These are phyloP conservation scores for Craspedostauros australis DNA, from an alignment of 108 stramenopile genomes.

Conservation along the genomic window DNA sequence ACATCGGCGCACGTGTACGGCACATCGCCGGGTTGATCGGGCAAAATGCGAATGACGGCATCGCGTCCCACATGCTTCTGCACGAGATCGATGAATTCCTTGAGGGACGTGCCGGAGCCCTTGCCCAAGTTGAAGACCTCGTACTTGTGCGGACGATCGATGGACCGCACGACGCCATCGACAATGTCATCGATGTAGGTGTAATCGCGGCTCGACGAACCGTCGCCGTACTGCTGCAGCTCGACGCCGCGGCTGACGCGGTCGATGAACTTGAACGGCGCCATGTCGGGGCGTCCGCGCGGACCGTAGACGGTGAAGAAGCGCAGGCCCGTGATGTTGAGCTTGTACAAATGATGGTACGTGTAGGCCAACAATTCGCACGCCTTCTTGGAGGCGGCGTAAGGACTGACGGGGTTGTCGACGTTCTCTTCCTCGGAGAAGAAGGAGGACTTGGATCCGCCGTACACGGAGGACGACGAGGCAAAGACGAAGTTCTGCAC, in stretches of 20 bases:
- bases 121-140: conserved; percentile 97
- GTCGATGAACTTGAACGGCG: conserved; percentile 97
- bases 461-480: conserved; percentile 90
- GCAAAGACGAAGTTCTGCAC: conserved; percentile 97
- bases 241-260: conserved; percentile 86
- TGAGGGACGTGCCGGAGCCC: conserved; percentile 84
- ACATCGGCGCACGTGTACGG: conserved; percentile 97
- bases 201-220: conserved; percentile 89
- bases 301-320: conserved; percentile 99
- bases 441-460: conserved; percentile 83
- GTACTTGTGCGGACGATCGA: conserved; percentile 92
- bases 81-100: conserved; percentile 90
- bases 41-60: conserved; percentile 83
- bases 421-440: conserved; percentile 94
- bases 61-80: conserved; percentile 82
- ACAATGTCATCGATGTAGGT: conserved; percentile 99
- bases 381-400: conserved; percentile 96
- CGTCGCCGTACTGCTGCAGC: conserved; percentile 98
- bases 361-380: conserved; percentile 97
- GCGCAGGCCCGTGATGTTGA: conserved; percentile 90
- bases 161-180: conserved; percentile 90
- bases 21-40: conserved; percentile 98
- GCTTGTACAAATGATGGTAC: conserved; percentile 91
- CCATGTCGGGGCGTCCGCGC: conserved; percentile 95
- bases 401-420: conserved; percentile 93